A percentile compares a stretch with the other conserved stretches of the same genome.
phyloP scores from a whole-genome alignment of 2,329 filamentous ascomycete genomes.

The Penicillium sp. region DNA sequence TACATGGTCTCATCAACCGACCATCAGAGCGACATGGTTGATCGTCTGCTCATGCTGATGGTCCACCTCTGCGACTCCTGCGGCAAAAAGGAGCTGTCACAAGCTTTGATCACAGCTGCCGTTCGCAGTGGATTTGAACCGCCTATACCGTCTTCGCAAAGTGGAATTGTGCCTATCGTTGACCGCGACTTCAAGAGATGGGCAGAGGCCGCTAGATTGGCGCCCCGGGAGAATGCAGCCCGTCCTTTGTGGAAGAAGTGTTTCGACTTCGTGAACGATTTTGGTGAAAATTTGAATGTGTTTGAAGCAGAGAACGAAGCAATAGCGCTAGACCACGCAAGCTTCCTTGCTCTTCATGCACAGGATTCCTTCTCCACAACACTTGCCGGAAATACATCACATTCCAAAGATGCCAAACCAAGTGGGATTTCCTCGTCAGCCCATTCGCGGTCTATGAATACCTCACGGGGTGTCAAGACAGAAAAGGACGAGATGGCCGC shows the following conservation, averaged over 20 bases:
- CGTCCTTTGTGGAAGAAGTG: constrained; percentile 31
- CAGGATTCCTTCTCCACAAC: constrained; percentile 23
- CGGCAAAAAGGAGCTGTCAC: constrained; percentile 26
- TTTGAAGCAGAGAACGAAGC: constrained; percentile 15
- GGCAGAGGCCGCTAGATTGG: constrained; percentile 23
- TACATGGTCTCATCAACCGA: constrained; percentile 36
- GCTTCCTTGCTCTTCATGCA: constrained; percentile 24
- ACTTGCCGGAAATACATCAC: constrained; percentile 12
- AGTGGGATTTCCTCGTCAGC: background rate
- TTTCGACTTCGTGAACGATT: constrained; percentile 30
- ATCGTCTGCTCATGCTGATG: constrained; percentile 39
- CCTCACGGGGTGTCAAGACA: background rate
- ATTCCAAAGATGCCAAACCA: background rate
- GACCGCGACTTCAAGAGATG: constrained; percentile 28
- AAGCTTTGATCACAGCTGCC: constrained; percentile 34
- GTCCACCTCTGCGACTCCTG: constrained; percentile 38
- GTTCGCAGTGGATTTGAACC: constrained; percentile 36
- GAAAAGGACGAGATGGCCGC: constrained; percentile 24
- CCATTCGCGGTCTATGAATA: background rate
- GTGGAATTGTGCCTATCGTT: constrained; percentile 23
- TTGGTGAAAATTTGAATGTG: constrained; percentile 27
- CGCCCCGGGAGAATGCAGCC: constrained; percentile 14
- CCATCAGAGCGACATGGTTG: constrained; percentile 24
- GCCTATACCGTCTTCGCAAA: constrained; percentile 23
- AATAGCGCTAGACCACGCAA: constrained; percentile 16